phyloP scores from a whole-genome alignment of 305 asterid species.

The Salvia sclarea region DNA sequence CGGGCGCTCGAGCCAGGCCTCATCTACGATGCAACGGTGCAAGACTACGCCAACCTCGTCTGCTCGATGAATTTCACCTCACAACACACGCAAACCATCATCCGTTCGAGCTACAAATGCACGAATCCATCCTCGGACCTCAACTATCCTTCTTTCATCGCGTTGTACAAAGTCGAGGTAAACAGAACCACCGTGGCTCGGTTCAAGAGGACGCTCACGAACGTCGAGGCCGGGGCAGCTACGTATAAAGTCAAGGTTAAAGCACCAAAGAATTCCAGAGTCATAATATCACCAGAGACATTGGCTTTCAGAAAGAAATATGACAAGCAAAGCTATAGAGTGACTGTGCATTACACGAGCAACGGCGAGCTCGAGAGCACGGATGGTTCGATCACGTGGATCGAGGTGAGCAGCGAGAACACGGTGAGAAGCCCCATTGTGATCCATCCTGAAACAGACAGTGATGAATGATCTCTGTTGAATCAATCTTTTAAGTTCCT shows the following conservation, averaged over 20 bases:
- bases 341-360: slow-evolving; percentile 37
- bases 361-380: neutral
- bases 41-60: slow-evolving; percentile 47
- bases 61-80: slow-evolving; percentile 48
- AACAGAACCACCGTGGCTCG: slow-evolving; percentile 10
- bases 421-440: slow-evolving; percentile 49
- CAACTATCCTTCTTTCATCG: slow-evolving; percentile 50
- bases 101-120: slow-evolving; percentile 45
- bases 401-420: slow-evolving; percentile 35
- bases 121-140: slow-evolving; percentile 44
- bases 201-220: slow-evolving; percentile 46
- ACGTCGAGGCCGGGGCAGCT: slow-evolving; percentile 44
- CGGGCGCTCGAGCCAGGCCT: slow-evolving; percentile 55
- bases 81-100: slow-evolving; percentile 39
- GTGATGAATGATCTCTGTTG: slow-evolving; percentile 9
- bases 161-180: slow-evolving; percentile 27
- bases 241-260: slow-evolving; percentile 38
- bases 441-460: slow-evolving; percentile 24
- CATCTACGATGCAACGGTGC: slow-evolving; percentile 43
- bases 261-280: slow-evolving; percentile 29
- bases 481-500: neutral
- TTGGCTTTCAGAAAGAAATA: slow-evolving; percentile 42
- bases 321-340: slow-evolving; percentile 35
- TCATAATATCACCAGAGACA: slow-evolving; percentile 33
- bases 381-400: slow-evolving; percentile 44